Conservation (phyloP, 768 basidiomycete species). For the Termitomyces heimii region DNA sequence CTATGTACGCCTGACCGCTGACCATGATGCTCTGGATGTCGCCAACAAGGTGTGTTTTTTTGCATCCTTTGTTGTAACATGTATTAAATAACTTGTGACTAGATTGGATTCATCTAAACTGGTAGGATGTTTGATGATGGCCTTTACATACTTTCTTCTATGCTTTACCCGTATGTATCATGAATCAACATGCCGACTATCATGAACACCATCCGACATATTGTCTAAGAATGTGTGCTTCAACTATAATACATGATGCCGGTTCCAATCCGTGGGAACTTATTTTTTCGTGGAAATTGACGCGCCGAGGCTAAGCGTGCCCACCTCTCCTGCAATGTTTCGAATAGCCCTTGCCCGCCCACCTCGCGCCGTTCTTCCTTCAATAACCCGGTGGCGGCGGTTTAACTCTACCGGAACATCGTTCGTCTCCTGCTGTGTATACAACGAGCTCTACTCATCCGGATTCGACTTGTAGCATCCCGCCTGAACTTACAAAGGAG, state of each 20-base stretch:
- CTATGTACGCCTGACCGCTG: conserved; percentile 91
- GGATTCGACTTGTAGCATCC: not conserved
- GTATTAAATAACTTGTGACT: not conserved
- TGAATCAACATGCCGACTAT: conserved; percentile 12
- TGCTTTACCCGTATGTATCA: conserved; percentile 12
- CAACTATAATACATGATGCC: not conserved
- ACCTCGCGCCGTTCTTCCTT: conserved; percentile 7
- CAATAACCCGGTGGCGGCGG: conserved; percentile 12
- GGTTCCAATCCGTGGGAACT: conserved; percentile 7
- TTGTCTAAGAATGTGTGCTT: not conserved
- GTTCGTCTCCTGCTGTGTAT: conserved; percentile 1
- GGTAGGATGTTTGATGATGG: conserved; percentile 8
- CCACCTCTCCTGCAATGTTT: conserved; percentile 7
- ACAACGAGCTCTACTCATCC: not conserved
- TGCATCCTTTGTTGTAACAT: not conserved
- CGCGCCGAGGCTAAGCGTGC: not conserved
- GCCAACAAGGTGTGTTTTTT: conserved; percentile 82
- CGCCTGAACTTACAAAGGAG: not conserved
- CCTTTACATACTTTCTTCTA: conserved; percentile 10
- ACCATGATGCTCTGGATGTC: conserved; percentile 94
- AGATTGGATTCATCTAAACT: conserved; percentile 92
- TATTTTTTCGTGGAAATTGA: conserved; percentile 7
- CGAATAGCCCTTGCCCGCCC: conserved; percentile 13
- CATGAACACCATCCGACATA: conserved; percentile 3
- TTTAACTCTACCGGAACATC: conserved; percentile 1